Evolutionary conservation across 2,329 filamentous ascomycete genomes (phyloP), one percentile per base, ranked within the genome.

Genomic region (Apiospora rasikravindrae): DNA sequence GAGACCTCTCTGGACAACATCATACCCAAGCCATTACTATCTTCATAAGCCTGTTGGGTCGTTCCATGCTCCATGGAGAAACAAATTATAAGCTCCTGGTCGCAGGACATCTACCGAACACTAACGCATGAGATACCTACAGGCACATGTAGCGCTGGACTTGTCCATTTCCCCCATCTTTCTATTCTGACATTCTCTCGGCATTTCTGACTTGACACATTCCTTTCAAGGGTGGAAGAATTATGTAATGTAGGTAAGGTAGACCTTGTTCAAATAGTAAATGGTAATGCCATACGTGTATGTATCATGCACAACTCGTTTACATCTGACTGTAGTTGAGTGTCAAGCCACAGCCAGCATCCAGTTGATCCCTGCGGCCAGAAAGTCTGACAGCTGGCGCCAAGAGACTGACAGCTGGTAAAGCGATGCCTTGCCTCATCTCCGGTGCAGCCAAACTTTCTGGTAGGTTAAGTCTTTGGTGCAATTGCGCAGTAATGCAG

Each of bases 401-500:
- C 7, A 37, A 22, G 19, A 8, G 19, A 8, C 8, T 7, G 10
- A 19, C 57, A 64, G 57, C 57, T 64, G 57, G 33, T 19, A 13
- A 40, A 14, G 19, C 10, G 19, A n/a, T 10, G 33, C 57, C 19
- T 40, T 40, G 22, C 57, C 33, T 64, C 33, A 29, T 64, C 29
- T n/a, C 8, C 24, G 57, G 57, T 40, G 10, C 57, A 64, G 57
- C 19, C 57, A 64, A 40, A 40, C 57, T 64, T 40, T 64, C 57
- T 64, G 33, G n/a, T n/a, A n/a, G n/a, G n/a, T 40, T 33, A 64
- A 64, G 57, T 64, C 29, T 7, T 64, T 22, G 57, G 57, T 40
- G 53, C 57, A 40, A 64, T 64, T 64, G 57, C 57, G 19, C 19
- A 40, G 57, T 40, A 64, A 40, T 64, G 57, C 57, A 40, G 8